Conservation (phyloP, 176 grass and related monocot genomes). For the Bonia amplexicaulis region DNA sequence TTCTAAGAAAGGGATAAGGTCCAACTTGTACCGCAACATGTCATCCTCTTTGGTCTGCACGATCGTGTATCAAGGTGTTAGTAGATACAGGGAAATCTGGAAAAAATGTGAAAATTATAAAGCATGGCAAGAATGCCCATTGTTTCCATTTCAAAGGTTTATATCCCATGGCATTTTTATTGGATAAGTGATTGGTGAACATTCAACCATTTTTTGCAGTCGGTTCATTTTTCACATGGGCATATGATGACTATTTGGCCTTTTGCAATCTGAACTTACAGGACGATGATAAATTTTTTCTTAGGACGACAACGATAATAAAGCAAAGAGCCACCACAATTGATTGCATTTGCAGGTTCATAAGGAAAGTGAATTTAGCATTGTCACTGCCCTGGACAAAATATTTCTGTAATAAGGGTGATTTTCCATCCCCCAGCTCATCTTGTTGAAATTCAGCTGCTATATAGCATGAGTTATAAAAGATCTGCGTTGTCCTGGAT, state of each 20-base stretch:
- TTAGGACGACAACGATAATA: neutral
- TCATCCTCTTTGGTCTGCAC: conserved; percentile 65
- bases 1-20: too few species aligned
- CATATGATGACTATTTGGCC: neutral
- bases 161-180: neutral
- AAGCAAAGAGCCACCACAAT: neutral
- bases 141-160: neutral
- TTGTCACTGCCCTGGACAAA: neutral
- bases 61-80: neutral
- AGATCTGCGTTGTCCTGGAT: neutral
- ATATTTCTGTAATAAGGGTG: neutral
- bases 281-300: neutral
- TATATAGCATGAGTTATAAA: neutral
- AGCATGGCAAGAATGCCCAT: neutral
- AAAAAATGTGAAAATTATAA: neutral
- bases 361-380: neutral
- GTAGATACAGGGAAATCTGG: neutral
- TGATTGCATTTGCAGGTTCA: neutral
- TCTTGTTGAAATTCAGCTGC: neutral
- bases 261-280: neutral
- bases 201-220: neutral
- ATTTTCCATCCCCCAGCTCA: neutral
- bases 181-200: neutral
- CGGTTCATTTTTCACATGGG: neutral
- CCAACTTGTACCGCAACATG: conserved; percentile 73